These are phyloP conservation scores for Nematocida sp. DNA, from an alignment of 371 early-diverging fungal species.

Conservation along the genomic window DNA sequence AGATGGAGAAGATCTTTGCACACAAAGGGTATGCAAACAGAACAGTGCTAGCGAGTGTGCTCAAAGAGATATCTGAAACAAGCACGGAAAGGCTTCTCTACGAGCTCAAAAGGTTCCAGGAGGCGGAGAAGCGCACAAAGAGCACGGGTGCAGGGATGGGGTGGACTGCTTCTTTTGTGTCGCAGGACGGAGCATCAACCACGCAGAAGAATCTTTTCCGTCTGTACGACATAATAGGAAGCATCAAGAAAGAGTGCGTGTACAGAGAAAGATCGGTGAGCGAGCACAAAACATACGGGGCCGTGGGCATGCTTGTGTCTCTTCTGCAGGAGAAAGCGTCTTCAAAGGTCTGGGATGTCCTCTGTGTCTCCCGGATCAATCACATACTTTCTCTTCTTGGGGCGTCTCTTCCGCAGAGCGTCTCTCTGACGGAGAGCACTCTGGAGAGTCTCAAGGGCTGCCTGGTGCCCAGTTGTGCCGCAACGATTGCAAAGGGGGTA, in stretches of 20 bases:
- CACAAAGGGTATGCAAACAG: not conserved
- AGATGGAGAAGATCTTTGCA: not conserved
- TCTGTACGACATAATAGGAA: not conserved
- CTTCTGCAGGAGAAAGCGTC: not conserved
- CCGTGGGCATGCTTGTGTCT: not conserved
- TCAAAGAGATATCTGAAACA: conserved; percentile 1
- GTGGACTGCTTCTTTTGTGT: not conserved
- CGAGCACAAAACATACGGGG: not conserved
- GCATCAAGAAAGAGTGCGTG: not conserved
- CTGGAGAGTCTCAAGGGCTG: not conserved
- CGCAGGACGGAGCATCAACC: not conserved
- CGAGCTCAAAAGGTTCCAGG: not conserved
- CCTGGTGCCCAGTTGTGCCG: not conserved
- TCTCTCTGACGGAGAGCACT: not conserved
- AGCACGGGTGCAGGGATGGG: not conserved
- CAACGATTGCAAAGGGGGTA: too few species aligned
- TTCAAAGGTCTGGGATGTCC: not conserved
- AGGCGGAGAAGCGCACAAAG: not conserved
- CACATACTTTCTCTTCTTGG: not conserved
- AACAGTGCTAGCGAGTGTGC: not conserved
- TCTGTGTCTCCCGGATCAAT: not conserved
- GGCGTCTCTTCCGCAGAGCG: not conserved
- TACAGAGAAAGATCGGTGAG: not conserved
- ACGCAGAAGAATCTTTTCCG: not conserved
- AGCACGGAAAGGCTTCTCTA: not conserved